Base-by-base conservation (phyloP, 768 basidiomycete genomes). In the Mrakia hoshinonis region DNA sequence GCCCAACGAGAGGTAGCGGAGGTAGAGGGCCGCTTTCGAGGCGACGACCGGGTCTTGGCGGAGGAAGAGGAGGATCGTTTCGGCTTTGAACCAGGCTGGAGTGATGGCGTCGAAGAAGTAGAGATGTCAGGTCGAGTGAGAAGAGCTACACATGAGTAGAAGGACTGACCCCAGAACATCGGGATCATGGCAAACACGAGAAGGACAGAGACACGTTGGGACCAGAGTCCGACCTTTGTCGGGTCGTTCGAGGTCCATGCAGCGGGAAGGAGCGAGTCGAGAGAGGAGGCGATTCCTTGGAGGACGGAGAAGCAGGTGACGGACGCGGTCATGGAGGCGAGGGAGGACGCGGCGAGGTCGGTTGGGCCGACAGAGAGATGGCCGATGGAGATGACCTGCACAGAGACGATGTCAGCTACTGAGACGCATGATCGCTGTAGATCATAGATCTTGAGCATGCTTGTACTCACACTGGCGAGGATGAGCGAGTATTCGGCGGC, bases 221-320 rank as follows among this genome's bases (percentile, higher is more conserved):
- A 80, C 93, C 93, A 95, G 10, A 95, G 83, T 9, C 93, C 93
- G 13, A 97, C 91, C 13, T 91, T 83, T 20, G 87, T 81, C 0
- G 93, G 95, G 38, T 88, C 86, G 0, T 87, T 77, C 3, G 92
- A 92, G 0, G 96, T 94, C 93, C 91, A 99, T 20, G 95, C 93
- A 48, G 91, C 86, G 0, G 96, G 95, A 11, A 97, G 85, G 76
- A 99, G 84, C 0, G 94, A 94, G 78, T 99, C 96, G 24, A 99
- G 85, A 0, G 91, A 87, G 62, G 89, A 90, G 10, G 86, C 82
- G 68, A 95, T 85, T 24, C 92, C 92, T 74, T 89, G 88, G 7
- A 93, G 81, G 68, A 95, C 87, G 74, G 87, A 89, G 75, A 88
- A 89, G 1, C 85, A 89, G 1, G 89, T 87, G 15, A 86, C 85